phyloP scores from a whole-genome alignment of 805 yeast genomes.

The Torulaspora microellipsoides region DNA sequence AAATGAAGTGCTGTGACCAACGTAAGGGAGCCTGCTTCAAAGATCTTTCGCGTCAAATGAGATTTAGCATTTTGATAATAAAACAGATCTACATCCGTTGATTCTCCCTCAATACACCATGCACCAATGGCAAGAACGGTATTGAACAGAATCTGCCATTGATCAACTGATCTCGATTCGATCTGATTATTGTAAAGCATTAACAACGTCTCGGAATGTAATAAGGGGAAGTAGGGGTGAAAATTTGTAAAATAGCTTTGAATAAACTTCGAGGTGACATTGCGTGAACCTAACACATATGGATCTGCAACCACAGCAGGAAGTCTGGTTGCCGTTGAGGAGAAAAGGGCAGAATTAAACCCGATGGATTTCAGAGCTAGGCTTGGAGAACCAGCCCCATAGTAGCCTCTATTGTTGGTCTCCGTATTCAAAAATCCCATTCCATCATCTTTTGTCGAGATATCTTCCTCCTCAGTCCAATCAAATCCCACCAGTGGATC shows the following conservation, averaged over 20 bases:
- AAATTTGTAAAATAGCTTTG: conserved; percentile 54
- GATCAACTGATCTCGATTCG: conserved; percentile 39
- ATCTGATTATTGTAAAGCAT: conserved; percentile 40
- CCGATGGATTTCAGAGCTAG: conserved; percentile 48
- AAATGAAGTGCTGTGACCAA: conserved; percentile 49
- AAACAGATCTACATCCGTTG: conserved; percentile 44
- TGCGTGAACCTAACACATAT: conserved; percentile 11
- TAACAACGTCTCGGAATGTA: conserved; percentile 51
- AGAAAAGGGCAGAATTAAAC: conserved; percentile 14
- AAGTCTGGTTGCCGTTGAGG: background rate
- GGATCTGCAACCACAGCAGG: conserved; percentile 7
- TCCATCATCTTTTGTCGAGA: conserved; percentile 42
- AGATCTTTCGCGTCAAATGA: conserved; percentile 42
- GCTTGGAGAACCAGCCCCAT: conserved; percentile 61
- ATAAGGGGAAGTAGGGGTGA: conserved; percentile 58
- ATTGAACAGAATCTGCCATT: conserved; percentile 51
- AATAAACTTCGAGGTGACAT: conserved; percentile 32
- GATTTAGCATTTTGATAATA: conserved; percentile 53
- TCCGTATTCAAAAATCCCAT: conserved; percentile 57
- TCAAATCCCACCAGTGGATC: conserved; percentile 51
- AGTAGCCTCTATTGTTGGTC: conserved; percentile 55
- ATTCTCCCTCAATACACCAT: conserved; percentile 58
- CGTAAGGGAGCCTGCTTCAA: conserved; percentile 58
- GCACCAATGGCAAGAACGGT: conserved; percentile 64
- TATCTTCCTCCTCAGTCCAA: conserved; percentile 51